A percentile compares a stretch with the other conserved stretches of the same genome.
phyloP scores from a whole-genome alignment of 2,329 filamentous ascomycete species.

The Pseudocercospora crystallina region DNA sequence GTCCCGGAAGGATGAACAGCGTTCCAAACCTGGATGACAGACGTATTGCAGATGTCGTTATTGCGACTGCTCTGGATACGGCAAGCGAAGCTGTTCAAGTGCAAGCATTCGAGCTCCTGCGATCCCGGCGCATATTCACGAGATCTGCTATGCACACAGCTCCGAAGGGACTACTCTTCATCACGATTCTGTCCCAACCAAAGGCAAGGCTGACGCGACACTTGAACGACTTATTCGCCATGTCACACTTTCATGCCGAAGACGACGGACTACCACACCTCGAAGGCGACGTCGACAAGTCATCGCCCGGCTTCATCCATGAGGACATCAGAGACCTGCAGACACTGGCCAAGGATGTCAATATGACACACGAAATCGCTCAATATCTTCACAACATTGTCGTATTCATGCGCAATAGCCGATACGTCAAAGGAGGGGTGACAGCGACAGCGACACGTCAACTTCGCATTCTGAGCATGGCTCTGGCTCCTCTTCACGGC shows the following conservation, averaged over 20 bases:
- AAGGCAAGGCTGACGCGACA: slow-evolving; percentile 41
- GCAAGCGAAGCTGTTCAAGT: slow-evolving; percentile 78
- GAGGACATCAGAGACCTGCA: slow-evolving; percentile 59
- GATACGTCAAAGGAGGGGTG: slow-evolving; percentile 76
- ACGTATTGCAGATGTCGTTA: slow-evolving; percentile 75
- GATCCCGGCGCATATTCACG: slow-evolving; percentile 74
- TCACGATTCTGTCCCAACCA: slow-evolving; percentile 60
- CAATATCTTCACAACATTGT: slow-evolving; percentile 86
- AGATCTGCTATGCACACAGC: slow-evolving; percentile 70
- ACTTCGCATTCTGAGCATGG: slow-evolving; percentile 56
- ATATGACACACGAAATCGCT: slow-evolving; percentile 71
- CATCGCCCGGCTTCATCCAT: slow-evolving; percentile 20
- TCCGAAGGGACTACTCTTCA: slow-evolving; percentile 75
- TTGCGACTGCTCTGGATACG: slow-evolving; percentile 76
- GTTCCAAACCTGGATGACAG: slow-evolving; percentile 44
- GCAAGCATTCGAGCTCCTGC: slow-evolving; percentile 74
- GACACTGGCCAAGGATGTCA: slow-evolving; percentile 58
- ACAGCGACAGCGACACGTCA: slow-evolving; percentile 77
- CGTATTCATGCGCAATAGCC: slow-evolving; percentile 82
- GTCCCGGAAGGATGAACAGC: slow-evolving; percentile 24
- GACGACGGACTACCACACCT: slow-evolving; percentile 72
- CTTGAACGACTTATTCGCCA: slow-evolving; percentile 77
- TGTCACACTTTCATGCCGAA: slow-evolving; percentile 79
- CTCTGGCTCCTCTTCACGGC: slow-evolving; percentile 77
- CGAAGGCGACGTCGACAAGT: slow-evolving; percentile 53